Conservation (phyloP, 768 basidiomycete species). For the Mycena haematopus region DNA sequence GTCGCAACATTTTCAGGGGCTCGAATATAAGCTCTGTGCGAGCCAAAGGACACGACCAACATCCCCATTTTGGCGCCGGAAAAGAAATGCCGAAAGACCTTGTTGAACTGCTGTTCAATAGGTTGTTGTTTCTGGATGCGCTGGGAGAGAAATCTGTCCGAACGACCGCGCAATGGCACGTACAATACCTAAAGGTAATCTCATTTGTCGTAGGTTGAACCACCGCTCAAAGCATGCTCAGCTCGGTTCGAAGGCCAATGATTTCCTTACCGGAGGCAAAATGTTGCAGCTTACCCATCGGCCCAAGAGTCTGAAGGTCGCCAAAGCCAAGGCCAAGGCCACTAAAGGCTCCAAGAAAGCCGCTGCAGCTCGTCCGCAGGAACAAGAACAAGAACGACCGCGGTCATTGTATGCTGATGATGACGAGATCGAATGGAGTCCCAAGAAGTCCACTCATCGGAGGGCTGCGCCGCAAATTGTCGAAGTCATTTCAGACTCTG, state of each 20-base stretch:
- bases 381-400: conserved; percentile 33
- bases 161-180: conserved; percentile 51
- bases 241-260: conserved; percentile 42
- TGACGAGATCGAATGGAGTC: conserved; percentile 27
- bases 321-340: conserved; percentile 35
- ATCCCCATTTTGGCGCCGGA: conserved; percentile 61
- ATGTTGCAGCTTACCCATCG: conserved; percentile 41
- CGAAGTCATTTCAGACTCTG: conserved; percentile 27
- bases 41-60: conserved; percentile 53
- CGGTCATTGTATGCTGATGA: conserved; percentile 37
- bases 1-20: conserved; percentile 72
- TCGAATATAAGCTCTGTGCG: conserved; percentile 53
- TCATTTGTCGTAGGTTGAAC: not conserved
- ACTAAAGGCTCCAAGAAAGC: conserved; percentile 32
- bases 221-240: conserved; percentile 26
- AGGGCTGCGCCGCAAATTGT: conserved; percentile 25
- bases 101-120: conserved; percentile 69
- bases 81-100: conserved; percentile 56
- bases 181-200: conserved; percentile 58
- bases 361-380: conserved; percentile 32
- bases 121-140: conserved; percentile 56
- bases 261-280: conserved; percentile 35
- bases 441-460: conserved; percentile 30
- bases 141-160: conserved; percentile 54
- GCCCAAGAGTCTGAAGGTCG: conserved; percentile 31